Evolutionary conservation across 2,329 filamentous ascomycete species (phyloP).

Genomic region (Cercospora sp.): DNA sequence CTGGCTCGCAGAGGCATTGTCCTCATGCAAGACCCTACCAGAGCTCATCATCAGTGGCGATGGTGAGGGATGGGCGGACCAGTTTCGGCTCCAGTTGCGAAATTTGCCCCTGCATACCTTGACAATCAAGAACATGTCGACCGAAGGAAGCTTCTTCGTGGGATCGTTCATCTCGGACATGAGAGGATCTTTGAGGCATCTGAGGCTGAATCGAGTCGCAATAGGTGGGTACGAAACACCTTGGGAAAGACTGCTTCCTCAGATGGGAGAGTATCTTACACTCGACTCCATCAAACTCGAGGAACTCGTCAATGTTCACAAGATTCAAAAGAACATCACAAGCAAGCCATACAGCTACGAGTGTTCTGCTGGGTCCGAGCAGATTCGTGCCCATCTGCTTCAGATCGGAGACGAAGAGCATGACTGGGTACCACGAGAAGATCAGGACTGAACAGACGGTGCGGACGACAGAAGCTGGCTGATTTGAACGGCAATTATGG

Average conservation of each 20-base stretch:
- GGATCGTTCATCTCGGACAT: not conserved
- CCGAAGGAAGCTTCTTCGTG: not conserved
- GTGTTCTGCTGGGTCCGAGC: not conserved
- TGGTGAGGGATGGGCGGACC: not conserved
- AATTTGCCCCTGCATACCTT: not conserved
- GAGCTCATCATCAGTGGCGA: not conserved
- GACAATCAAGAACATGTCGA: not conserved
- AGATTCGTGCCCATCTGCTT: not conserved
- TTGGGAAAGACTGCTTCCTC: not conserved
- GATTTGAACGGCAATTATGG: not conserved
- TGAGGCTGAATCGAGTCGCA: not conserved
- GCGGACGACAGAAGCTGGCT: not conserved
- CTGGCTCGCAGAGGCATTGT: not conserved
- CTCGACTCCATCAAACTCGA: not conserved
- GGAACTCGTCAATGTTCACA: not conserved
- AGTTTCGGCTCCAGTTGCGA: not conserved
- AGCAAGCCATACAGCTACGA: not conserved
- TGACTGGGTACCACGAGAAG: not conserved
- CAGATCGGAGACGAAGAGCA: not conserved
- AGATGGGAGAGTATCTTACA: not conserved
- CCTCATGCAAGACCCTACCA: not conserved
- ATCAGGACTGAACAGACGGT: not conserved
- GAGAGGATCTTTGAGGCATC: not conserved
- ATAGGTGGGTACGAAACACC: not conserved
- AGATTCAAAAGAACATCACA: not conserved